phyloP scores from a whole-genome alignment of 176 grass and related monocot species.

The Oropetium thomaeum region DNA sequence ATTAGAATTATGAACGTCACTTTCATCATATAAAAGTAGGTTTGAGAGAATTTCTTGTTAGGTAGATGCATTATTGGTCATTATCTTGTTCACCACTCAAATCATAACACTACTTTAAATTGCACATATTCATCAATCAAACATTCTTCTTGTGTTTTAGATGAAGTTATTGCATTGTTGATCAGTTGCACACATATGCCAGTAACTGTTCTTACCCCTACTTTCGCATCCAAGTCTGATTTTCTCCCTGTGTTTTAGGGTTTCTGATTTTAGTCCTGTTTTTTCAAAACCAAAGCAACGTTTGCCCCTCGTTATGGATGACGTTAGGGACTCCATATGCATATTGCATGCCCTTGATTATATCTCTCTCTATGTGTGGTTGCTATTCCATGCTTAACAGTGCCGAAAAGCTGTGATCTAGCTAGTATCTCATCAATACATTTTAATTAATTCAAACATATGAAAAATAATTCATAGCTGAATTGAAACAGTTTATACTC shows the following conservation, averaged over 20 bases:
- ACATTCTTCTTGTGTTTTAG: background rate
- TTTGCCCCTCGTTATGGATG: no score
- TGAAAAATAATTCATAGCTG: background rate
- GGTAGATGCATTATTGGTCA: background rate
- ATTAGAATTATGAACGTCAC: background rate
- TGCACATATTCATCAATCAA: background rate
- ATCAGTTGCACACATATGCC: no score
- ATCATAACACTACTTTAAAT: background rate
- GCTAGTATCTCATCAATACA: background rate
- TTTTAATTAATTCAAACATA: background rate
- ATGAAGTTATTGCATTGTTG: background rate
- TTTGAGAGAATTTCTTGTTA: background rate
- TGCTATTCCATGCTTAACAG: conserved; percentile 2
- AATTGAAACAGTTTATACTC: background rate
- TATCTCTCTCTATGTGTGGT: background rate
- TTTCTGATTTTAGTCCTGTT: no score
- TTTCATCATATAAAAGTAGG: background rate
- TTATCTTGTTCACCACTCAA: background rate
- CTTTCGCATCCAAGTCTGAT: no score
- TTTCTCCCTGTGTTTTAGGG: no score
- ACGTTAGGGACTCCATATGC: no score
- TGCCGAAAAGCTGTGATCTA: background rate
- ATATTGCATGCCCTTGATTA: no score
- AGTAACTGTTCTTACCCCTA: no score
- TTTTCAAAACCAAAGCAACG: no score